Conservation (phyloP, 805 yeast species). For the Candida adriatica region DNA sequence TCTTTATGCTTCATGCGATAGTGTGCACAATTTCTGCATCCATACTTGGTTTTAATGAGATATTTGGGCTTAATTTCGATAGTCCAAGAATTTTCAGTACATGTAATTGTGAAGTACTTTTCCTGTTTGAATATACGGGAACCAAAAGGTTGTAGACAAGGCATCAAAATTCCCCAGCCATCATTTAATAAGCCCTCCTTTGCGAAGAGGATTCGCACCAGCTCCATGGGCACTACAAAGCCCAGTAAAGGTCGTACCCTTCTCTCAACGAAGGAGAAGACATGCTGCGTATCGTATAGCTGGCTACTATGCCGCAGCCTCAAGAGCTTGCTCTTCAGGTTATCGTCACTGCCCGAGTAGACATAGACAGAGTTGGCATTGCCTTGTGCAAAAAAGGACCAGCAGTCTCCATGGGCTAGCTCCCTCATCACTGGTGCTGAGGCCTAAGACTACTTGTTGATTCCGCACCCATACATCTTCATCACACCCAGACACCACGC, state of each 20-base stretch:
- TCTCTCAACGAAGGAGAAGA: conserved; percentile 10
- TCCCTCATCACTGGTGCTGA: not conserved
- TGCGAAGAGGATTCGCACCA: conserved; percentile 11
- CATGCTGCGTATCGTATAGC: conserved; percentile 9
- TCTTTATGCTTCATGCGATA: conserved; percentile 28
- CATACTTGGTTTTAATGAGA: conserved; percentile 31
- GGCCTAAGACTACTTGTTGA: too few species aligned
- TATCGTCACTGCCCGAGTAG: conserved; percentile 31
- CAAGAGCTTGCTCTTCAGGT: conserved; percentile 25
- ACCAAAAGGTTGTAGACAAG: conserved; percentile 32
- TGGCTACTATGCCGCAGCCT: conserved; percentile 26
- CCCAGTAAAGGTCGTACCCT: conserved; percentile 19
- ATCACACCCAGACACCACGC: too few species aligned
- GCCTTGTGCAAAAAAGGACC: conserved; percentile 43
- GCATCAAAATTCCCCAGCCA: conserved; percentile 36
- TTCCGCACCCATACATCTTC: too few species aligned
- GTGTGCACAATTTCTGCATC: conserved; percentile 56
- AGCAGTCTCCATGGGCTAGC: conserved; percentile 13
- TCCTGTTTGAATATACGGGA: conserved; percentile 26
- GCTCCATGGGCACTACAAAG: conserved; percentile 22
- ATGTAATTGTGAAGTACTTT: conserved; percentile 30
- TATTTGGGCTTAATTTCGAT: conserved; percentile 59
- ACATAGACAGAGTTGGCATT: conserved; percentile 41
- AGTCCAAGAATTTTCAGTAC: conserved; percentile 18
- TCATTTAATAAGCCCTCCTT: conserved; percentile 25